Conservation (phyloP, 345 rosid species). For the Jatropha curcas region DNA sequence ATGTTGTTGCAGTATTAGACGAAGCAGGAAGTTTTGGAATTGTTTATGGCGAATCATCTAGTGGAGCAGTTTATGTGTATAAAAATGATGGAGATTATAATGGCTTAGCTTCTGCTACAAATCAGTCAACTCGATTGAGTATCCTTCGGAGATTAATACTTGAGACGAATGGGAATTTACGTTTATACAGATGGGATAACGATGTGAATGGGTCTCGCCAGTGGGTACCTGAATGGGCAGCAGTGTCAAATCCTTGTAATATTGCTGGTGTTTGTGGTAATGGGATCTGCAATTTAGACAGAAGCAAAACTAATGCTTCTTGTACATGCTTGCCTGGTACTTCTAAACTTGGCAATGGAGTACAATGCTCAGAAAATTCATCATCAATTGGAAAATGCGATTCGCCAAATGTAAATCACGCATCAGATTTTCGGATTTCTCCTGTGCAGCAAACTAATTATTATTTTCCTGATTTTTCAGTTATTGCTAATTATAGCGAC, state of each 20-base stretch:
- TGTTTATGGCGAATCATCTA: conserved; percentile 68
- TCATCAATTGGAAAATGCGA: conserved; percentile 49
- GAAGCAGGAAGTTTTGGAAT: conserved; percentile 86
- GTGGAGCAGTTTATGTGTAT: conserved; percentile 77
- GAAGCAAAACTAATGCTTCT: conserved; percentile 72
- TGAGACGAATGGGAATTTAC: conserved; percentile 73
- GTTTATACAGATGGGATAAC: conserved; percentile 81
- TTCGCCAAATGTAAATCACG: conserved; percentile 29
- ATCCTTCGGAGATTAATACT: conserved; percentile 62
- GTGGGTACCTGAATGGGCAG: conserved; percentile 94
- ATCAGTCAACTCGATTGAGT: conserved; percentile 33
- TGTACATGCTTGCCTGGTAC: conserved; percentile 76
- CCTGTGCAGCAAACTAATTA: conserved; percentile 75
- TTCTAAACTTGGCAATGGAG: conserved; percentile 36
- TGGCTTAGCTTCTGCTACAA: conserved; percentile 42
- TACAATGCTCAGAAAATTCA: conserved; percentile 51
- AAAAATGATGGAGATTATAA: conserved; percentile 59
- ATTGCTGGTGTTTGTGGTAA: conserved; percentile 86
- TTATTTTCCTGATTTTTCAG: conserved; percentile 63
- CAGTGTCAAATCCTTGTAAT: conserved; percentile 83
- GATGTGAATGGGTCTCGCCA: conserved; percentile 74
- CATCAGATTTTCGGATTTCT: conserved; percentile 45
- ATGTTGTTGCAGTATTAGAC: conserved; percentile 66
- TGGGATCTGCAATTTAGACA: conserved; percentile 70
- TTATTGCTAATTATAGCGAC: conserved; percentile 69